Percentiles rank a stretch among this genome's conserved stretches.
Conservation (phyloP, 345 rosid species). For the Toxicodendron radicans region DNA sequence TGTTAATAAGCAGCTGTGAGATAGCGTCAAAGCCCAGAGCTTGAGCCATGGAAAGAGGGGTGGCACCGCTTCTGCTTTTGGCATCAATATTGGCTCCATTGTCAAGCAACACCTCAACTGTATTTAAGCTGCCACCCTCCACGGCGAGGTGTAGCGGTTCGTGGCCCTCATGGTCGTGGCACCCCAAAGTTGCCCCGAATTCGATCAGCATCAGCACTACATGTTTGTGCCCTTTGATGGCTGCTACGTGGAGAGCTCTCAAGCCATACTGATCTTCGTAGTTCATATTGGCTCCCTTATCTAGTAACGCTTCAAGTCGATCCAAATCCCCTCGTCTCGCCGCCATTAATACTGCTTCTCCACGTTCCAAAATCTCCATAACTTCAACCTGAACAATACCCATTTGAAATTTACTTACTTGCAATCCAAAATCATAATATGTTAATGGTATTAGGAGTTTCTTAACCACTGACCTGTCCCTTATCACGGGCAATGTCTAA, state of each 20-base stretch:
- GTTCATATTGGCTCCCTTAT: conserved; percentile 26
- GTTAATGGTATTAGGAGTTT: neutral
- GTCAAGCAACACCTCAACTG: conserved; percentile 42
- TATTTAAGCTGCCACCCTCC: conserved; percentile 38
- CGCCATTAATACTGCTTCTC: conserved; percentile 42
- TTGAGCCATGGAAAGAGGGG: conserved; percentile 44
- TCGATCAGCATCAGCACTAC: conserved; percentile 35
- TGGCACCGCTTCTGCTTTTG: conserved; percentile 32
- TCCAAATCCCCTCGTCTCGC: conserved; percentile 47
- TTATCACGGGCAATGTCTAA: conserved; percentile 38
- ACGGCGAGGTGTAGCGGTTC: conserved; percentile 55
- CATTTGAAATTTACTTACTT: too few species aligned
- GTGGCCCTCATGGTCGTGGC: conserved; percentile 50
- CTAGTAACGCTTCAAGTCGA: conserved; percentile 24
- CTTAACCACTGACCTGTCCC: conserved; percentile 37
- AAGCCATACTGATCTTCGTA: conserved; percentile 48
- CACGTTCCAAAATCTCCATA: conserved; percentile 28
- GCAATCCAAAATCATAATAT: too few species aligned
- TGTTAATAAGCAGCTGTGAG: conserved; percentile 25
- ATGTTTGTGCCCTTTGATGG: conserved; percentile 46
- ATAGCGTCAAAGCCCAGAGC: conserved; percentile 35
- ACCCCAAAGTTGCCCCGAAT: conserved; percentile 34
- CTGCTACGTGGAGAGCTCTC: conserved; percentile 50
- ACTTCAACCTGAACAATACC: conserved; percentile 28
- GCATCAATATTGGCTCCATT: conserved; percentile 44